Percentiles rank a stretch among this genome's conserved stretches.
Evolutionary conservation across 73 alveolate genomes (phyloP).

Genomic region (Tetrahymena thermophila): DNA sequence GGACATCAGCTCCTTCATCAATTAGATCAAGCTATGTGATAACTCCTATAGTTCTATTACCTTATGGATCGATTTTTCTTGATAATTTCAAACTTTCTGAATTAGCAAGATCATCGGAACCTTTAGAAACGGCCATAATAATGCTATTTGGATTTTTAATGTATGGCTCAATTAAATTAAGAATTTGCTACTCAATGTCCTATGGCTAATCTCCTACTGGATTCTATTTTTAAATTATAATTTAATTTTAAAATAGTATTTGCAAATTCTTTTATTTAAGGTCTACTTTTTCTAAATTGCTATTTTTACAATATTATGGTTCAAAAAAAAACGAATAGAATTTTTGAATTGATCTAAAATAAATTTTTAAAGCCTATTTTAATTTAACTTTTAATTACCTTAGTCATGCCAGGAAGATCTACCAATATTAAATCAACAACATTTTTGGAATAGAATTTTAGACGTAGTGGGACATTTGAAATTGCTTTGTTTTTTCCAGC

Average conservation of each 20-base stretch:
- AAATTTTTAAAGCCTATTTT: too few species aligned
- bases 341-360: not conserved
- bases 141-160: conserved; percentile 69
- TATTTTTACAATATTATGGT: not conserved
- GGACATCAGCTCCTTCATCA: conserved; percentile 89
- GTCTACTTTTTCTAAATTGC: not conserved
- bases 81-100: conserved; percentile 89
- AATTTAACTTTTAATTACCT: conserved; percentile 14
- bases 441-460: conserved; percentile 74
- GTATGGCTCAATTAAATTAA: conserved; percentile 67
- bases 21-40: conserved; percentile 87
- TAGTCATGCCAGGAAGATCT: conserved; percentile 96
- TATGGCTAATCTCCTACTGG: conserved; percentile 91
- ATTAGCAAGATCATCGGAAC: conserved; percentile 88
- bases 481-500: conserved; percentile 75
- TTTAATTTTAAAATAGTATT: not conserved
- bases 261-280: not conserved
- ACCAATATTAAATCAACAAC: conserved; percentile 91
- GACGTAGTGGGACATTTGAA: conserved; percentile 59
- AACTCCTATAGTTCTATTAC: conserved; percentile 90
- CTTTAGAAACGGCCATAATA: conserved; percentile 92
- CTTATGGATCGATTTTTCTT: conserved; percentile 89
- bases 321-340: not conserved
- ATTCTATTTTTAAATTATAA: not conserved
- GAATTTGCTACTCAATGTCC: conserved; percentile 75